Percentiles rank a stretch among this genome's conserved stretches.
phyloP scores from a whole-genome alignment of 1,284 basidiomycete species.

The Austropuccinia psidii region DNA sequence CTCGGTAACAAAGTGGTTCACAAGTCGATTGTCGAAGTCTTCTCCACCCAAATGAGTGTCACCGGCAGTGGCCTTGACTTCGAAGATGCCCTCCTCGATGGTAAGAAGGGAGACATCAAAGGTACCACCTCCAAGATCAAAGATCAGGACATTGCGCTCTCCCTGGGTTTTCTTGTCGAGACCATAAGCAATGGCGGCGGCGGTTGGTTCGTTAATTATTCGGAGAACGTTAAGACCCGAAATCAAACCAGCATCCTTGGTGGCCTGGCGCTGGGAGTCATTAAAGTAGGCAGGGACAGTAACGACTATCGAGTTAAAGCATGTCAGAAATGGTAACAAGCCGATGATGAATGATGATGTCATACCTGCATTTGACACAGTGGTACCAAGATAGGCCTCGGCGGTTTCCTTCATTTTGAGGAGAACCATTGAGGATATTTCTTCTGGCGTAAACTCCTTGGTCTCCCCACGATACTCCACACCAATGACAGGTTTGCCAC shows the following conservation, averaged over 20 bases:
- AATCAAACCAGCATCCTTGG: conserved; percentile 87
- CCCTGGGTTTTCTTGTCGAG: conserved; percentile 72
- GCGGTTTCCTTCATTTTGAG: conserved; percentile 98
- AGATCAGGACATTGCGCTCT: conserved; percentile 90
- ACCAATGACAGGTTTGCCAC: conserved; percentile 71
- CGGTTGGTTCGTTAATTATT: conserved; percentile 94
- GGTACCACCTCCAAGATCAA: conserved; percentile 97
- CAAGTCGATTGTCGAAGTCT: conserved; percentile 97
- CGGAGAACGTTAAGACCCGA: conserved; percentile 85
- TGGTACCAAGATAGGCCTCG: conserved; percentile 86
- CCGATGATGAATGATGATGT: conserved; percentile 52
- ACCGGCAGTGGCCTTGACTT: conserved; percentile 97
- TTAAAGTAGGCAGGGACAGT: conserved; percentile 93
- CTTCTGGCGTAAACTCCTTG: conserved; percentile 64
- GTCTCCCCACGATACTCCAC: conserved; percentile 54
- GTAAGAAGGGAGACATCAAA: conserved; percentile 98
- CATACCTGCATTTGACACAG: conserved; percentile 73
- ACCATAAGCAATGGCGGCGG: conserved; percentile 90
- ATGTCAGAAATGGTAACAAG: conserved; percentile 11
- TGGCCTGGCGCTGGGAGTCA: conserved; percentile 90
- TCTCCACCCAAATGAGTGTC: conserved; percentile 99
- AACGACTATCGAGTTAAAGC: not conserved
- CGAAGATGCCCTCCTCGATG: conserved; percentile 98
- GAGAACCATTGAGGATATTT: conserved; percentile 95
- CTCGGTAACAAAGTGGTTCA: conserved; percentile 96